These are phyloP conservation scores for Claviceps capensis DNA, from an alignment of 2,329 filamentous ascomycete species.

Conservation along the genomic window DNA sequence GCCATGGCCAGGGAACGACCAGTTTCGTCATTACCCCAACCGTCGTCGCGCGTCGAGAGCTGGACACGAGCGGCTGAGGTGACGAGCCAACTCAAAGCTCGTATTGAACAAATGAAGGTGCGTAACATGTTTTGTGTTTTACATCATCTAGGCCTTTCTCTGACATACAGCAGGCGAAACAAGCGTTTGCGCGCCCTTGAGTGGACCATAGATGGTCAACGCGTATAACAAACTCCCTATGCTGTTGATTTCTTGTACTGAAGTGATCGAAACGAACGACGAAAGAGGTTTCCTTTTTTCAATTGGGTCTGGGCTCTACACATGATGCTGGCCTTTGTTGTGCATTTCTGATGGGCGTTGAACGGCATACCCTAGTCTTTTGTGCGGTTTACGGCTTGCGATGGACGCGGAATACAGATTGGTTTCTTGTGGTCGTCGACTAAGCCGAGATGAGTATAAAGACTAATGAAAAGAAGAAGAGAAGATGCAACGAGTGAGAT, in stretches of 20 bases:
- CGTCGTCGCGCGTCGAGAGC: constrained; percentile 48
- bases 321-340: constrained; percentile 6
- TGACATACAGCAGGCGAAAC: constrained; percentile 12
- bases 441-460: not conserved
- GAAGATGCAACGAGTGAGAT: too few relatives aligned
- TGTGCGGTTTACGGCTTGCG: constrained; percentile 8
- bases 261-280: not conserved
- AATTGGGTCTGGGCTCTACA: not conserved
- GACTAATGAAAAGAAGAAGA: constrained; percentile 1
- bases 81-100: constrained; percentile 89
- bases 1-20: constrained; percentile 19
- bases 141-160: not conserved
- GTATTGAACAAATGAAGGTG: constrained; percentile 97
- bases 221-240: not conserved
- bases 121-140: constrained; percentile 8
- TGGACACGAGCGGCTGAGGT: constrained; percentile 97
- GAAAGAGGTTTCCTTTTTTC: not conserved
- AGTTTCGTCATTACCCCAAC: constrained; percentile 22
- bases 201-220: not conserved
- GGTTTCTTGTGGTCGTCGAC: not conserved
- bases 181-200: constrained; percentile 18
- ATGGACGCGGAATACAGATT: not conserved
- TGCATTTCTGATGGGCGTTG: constrained; percentile 22
- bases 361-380: constrained; percentile 18
- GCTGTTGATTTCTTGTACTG: not conserved